Conservation (phyloP, 345 rosid species). For the Acer campestre region DNA sequence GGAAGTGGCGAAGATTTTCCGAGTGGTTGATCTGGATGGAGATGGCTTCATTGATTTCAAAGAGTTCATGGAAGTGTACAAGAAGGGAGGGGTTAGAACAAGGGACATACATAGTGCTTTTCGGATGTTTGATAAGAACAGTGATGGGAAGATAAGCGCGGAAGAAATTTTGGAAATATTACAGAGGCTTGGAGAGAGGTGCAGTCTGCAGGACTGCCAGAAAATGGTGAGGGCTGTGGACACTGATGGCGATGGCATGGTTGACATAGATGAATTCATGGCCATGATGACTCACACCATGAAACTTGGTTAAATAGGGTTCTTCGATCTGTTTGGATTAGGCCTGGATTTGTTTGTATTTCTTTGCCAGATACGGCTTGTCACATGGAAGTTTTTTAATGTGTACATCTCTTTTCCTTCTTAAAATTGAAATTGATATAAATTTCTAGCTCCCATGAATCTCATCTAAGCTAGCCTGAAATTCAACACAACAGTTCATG, state of each 20-base stretch:
- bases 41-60: constrained; percentile 84
- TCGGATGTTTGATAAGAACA: constrained; percentile 60
- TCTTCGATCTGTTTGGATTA: not conserved
- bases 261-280: constrained; percentile 80
- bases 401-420: not conserved
- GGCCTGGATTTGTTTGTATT: not conserved
- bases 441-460: too few relatives aligned
- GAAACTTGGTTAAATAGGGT: constrained; percentile 14
- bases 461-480: too few relatives aligned
- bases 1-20: constrained; percentile 70
- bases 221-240: constrained; percentile 86
- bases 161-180: constrained; percentile 71
- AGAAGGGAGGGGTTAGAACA: constrained; percentile 54
- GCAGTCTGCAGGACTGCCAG: constrained; percentile 69
- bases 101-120: constrained; percentile 67
- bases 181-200: constrained; percentile 75
- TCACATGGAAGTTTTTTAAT: not conserved
- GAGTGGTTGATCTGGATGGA: constrained; percentile 67
- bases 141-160: constrained; percentile 82
- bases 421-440: not conserved
- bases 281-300: constrained; percentile 68
- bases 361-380: not conserved
- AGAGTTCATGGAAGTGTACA: constrained; percentile 76
- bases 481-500: not conserved
- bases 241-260: constrained; percentile 69